phyloP scores from a whole-genome alignment of 805 yeast species.

The Kodamaea neixiangensis region DNA sequence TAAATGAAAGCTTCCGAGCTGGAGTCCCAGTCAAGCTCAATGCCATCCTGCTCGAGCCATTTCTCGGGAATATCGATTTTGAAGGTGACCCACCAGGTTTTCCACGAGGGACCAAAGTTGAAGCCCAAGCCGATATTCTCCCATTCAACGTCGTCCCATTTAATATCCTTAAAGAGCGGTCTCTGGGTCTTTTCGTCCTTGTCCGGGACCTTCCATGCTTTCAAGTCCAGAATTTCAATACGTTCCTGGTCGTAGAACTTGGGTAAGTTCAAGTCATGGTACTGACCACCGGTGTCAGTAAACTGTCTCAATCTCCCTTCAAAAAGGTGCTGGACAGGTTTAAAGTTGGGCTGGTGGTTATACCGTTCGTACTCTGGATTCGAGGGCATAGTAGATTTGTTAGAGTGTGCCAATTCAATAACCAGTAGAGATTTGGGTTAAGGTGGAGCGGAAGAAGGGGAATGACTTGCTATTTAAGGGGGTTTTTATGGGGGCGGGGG shows the following conservation, averaged over 20 bases:
- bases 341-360: conserved; percentile 60
- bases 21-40: conserved; percentile 82
- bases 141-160: conserved; percentile 51
- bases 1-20: conserved; percentile 85
- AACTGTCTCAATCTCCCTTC: conserved; percentile 75
- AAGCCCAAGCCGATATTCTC: conserved; percentile 67
- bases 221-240: conserved; percentile 49
- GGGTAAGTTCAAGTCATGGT: conserved; percentile 70
- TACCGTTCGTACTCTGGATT: conserved; percentile 9
- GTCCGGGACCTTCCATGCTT: conserved; percentile 72
- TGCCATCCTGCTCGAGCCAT: conserved; percentile 54
- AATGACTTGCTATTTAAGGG: conserved; percentile 8
- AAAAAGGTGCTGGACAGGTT: conserved; percentile 74
- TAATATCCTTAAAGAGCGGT: conserved; percentile 60
- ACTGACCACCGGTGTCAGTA: conserved; percentile 72
- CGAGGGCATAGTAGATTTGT: not conserved
- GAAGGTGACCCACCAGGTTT: conserved; percentile 90
- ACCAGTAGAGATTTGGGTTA: conserved; percentile 1
- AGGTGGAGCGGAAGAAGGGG: not conserved
- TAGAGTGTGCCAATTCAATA: not conserved
- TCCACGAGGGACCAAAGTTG: conserved; percentile 93
- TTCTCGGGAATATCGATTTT: conserved; percentile 61
- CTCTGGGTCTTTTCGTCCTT: conserved; percentile 48
- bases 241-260: conserved; percentile 71
- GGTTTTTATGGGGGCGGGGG: conserved; percentile 2